Conservation (phyloP, 805 yeast genomes). For the Metschnikowia amazonensis region DNA sequence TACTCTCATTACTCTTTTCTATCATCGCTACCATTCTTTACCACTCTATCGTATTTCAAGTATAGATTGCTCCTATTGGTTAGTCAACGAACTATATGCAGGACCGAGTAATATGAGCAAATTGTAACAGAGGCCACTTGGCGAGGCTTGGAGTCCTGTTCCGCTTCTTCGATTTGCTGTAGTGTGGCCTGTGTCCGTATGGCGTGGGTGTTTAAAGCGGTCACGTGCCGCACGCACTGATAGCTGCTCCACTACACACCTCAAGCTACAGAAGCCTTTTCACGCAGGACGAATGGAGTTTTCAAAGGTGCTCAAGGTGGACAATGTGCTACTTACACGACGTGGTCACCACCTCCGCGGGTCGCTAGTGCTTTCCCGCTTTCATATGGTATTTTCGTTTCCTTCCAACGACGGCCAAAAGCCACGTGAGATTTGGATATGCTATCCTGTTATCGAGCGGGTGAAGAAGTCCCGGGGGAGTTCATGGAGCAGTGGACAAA, state of each 20-base stretch:
- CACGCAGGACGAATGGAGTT: slow-evolving; percentile 25
- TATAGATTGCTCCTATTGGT: no score
- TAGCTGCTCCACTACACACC: background rate
- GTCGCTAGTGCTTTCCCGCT: slow-evolving; percentile 32
- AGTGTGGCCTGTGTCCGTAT: no score
- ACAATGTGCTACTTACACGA: slow-evolving; percentile 35
- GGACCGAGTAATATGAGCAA: no score
- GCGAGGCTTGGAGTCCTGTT: no score
- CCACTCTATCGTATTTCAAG: no score
- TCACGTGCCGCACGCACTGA: background rate
- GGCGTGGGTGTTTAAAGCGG: no score
- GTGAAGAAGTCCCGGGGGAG: slow-evolving; percentile 58
- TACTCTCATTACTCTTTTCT: no score
- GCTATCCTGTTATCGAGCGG: slow-evolving; percentile 77
- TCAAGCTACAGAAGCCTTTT: background rate
- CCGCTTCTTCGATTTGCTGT: no score
- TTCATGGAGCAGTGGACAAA: slow-evolving; percentile 24
- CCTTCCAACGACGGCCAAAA: slow-evolving; percentile 8
- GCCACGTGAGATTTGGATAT: slow-evolving; percentile 79
- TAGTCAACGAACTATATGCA: no score
- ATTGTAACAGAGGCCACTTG: no score
- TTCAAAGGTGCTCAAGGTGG: slow-evolving; percentile 28
- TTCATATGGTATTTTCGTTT: slow-evolving; percentile 40
- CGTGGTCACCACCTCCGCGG: slow-evolving; percentile 38
- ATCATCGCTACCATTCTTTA: no score